A percentile compares a stretch with the other conserved stretches of the same genome.
Evolutionary conservation across 768 basidiomycete genomes (phyloP).

Genomic region (Pisolithus orientalis): DNA sequence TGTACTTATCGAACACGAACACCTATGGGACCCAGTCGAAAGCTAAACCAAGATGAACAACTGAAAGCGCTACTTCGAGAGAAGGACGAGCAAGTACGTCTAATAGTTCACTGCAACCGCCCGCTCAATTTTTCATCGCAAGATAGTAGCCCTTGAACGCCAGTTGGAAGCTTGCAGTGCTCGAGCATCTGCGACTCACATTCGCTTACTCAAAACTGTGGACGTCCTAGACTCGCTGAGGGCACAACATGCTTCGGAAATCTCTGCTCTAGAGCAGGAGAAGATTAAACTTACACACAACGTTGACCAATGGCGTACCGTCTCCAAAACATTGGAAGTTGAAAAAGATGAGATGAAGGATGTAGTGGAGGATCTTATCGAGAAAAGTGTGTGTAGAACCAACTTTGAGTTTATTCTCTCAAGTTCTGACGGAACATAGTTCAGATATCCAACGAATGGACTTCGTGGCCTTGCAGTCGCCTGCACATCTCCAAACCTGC

Average conservation of each 20-base stretch:
- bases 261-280: conserved; percentile 27
- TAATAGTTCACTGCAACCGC: neutral
- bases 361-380: conserved; percentile 44
- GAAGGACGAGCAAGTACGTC: conserved; percentile 24
- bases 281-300: conserved; percentile 31
- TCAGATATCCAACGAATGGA: conserved; percentile 39
- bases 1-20: too few species aligned
- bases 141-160: conserved; percentile 26
- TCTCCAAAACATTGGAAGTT: conserved; percentile 31
- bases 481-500: conserved; percentile 36
- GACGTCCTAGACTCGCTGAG: conserved; percentile 44
- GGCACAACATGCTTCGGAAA: conserved; percentile 34
- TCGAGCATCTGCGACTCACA: conserved; percentile 37
- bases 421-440: conserved; percentile 24
- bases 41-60: neutral
- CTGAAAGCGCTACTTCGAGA: conserved; percentile 12
- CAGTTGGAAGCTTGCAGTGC: conserved; percentile 32
- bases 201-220: conserved; percentile 42
- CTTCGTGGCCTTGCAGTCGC: conserved; percentile 39
- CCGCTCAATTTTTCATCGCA: neutral
- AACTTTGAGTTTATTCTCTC: neutral
- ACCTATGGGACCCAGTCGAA: too few species aligned
- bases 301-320: conserved; percentile 28
- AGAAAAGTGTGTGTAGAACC: conserved; percentile 45
- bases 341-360: conserved; percentile 46